Conservation (phyloP, 805 yeast species). For the Myxozyma kluyveri region DNA sequence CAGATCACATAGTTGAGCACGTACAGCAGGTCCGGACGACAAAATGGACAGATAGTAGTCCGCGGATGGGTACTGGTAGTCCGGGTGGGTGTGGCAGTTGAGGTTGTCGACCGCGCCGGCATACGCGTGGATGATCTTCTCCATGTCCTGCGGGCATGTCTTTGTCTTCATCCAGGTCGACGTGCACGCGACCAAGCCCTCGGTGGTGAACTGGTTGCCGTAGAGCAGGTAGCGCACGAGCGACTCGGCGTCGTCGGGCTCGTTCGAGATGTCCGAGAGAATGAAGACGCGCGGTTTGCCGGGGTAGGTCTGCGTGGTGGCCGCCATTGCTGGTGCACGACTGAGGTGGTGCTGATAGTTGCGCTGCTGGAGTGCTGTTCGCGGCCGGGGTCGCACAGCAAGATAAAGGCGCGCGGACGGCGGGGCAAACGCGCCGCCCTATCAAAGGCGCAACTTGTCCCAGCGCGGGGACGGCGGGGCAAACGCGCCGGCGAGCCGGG, state of each 20-base stretch:
- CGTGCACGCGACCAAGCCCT: slow-evolving; percentile 8
- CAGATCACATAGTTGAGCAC: neutral
- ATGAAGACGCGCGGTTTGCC: slow-evolving; percentile 4
- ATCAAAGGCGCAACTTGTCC: too few relatives aligned
- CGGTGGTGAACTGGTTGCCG: slow-evolving; percentile 8
- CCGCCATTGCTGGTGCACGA: too few relatives aligned
- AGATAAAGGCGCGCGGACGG: too few relatives aligned
- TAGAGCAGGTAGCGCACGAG: slow-evolving; percentile 5
- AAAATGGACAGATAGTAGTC: neutral
- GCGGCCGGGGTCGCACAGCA: too few relatives aligned
- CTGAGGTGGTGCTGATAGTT: too few relatives aligned
- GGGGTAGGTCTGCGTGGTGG: too few relatives aligned
- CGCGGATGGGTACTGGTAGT: slow-evolving; percentile 8
- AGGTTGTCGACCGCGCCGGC: slow-evolving; percentile 4
- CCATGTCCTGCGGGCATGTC: slow-evolving; percentile 1
- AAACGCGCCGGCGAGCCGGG: too few relatives aligned
- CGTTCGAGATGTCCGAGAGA: slow-evolving; percentile 11
- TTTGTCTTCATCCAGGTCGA: slow-evolving; percentile 6
- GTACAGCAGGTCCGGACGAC: slow-evolving; percentile 7
- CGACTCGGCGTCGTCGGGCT: slow-evolving; percentile 16
- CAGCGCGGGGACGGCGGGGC: too few relatives aligned
- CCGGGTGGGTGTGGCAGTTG: slow-evolving; percentile 5
- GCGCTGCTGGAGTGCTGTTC: too few relatives aligned
- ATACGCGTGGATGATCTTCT: slow-evolving; percentile 4
- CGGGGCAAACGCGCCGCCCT: too few relatives aligned